Percentiles rank a stretch among this genome's conserved stretches.
Conservation (phyloP, 2,329 filamentous ascomycete genomes). For the Corniculantispora saksenae region DNA sequence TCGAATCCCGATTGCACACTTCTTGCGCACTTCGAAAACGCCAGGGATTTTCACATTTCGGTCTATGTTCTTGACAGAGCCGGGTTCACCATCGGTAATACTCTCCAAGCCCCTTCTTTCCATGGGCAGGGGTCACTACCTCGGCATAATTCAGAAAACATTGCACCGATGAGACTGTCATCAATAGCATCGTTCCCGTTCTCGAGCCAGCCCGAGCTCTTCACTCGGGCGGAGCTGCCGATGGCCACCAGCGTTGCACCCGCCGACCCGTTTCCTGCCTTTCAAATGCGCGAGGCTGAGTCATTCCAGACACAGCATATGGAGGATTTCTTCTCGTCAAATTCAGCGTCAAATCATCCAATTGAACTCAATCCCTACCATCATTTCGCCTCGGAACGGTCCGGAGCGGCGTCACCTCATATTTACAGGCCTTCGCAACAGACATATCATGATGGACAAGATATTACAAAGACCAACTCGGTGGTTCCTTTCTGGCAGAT, state of each 20-base stretch:
- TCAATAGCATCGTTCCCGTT: slow-evolving; percentile 6
- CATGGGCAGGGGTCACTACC: background rate
- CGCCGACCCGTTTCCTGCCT: background rate
- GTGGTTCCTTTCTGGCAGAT: background rate
- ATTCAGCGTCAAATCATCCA: background rate
- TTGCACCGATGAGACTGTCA: background rate
- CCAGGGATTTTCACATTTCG: slow-evolving; percentile 35
- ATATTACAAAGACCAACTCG: background rate
- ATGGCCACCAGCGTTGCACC: background rate
- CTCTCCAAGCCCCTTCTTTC: background rate
- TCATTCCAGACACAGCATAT: background rate
- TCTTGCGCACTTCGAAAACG: slow-evolving; percentile 31
- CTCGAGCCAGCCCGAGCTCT: background rate
- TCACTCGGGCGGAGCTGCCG: background rate
- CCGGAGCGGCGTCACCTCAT: background rate
- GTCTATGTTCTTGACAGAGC: slow-evolving; percentile 34
- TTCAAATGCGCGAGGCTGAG: background rate
- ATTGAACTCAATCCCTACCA: slow-evolving; percentile 13
- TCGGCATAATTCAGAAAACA: background rate
- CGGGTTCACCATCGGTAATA: slow-evolving; percentile 29
- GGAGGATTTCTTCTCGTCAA: background rate
- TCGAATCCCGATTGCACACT: slow-evolving; percentile 29
- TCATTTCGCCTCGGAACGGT: background rate
- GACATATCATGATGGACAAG: background rate
- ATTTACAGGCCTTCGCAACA: background rate